Evolutionary conservation across 306 rosid genomes (phyloP), one percentile per base, ranked within the genome.

Genomic region (Pyrus communis): DNA sequence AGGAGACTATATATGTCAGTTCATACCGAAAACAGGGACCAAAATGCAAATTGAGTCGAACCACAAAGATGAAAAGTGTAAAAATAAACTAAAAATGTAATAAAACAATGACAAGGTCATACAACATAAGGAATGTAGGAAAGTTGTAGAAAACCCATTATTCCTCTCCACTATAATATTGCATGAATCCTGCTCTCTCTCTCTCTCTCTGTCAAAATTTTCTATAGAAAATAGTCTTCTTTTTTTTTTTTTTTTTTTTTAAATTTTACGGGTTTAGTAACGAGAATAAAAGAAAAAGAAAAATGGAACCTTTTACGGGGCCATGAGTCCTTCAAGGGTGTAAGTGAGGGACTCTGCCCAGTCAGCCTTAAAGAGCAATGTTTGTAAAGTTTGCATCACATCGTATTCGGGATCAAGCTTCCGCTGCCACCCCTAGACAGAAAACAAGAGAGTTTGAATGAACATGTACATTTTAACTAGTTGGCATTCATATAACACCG

Each of bases 351-450:
- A 85, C 55, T 88, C 90, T 14, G 85, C 93, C 96, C 83, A 85
- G 74, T 88, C 89, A 21, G 75, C 87, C 85, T 85, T 87, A 82
- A 92, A 88, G 58, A 92, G 84, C 79, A 90, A 80, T 12, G 90
- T 60, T 25, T 77, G 89, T 84, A 90, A 76, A 17, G 91, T 84
- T 14, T 86, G 78, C 85, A 92, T 40, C 79, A 87, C 88, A 66
- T 92, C 87, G 67, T 88, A 92, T 38, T 80, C 90, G 25, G 96
- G 97, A 82, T 92, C 93, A 63, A 92, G 93, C 81, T 87, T 90
- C 60, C 93, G 85, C 82, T 92, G 97, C 93, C 97, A 92, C 18
- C 97, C 97, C 97, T 92, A 67, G 11, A 27, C 25, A 35, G 42
- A 54, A 55, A 31, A 28, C 28, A 75, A 15, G 28, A 75, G 23